Base-by-base conservation (phyloP, 441 rosid genomes). In the Biscutella laevigata region DNA sequence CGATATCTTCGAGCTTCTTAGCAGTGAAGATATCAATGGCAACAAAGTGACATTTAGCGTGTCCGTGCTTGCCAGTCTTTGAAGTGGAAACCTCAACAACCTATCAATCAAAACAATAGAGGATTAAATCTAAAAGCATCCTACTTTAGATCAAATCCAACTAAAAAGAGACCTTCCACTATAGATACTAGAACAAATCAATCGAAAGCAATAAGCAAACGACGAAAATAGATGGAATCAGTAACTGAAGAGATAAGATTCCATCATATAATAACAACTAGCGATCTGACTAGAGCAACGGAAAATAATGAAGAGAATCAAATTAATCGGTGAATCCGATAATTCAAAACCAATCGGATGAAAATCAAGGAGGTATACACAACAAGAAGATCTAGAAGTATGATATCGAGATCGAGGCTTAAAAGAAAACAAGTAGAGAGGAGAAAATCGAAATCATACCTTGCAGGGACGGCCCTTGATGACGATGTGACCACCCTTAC, bases 11-110 rank as follows among this genome's bases (percentile, higher is more conserved):
- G 4, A 91, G 89, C 78, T 88, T 91, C 78, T 91, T 91, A 38
- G 73, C 81, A 61, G 61, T 91, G 74, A 91, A 88, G 70, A 91
- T 88, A 55, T 86, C 98, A 64, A 91, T 88, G 10, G 61, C 98
- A 36, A 88, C 96, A 69, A 92, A 92, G 79, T 92, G 96, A 61
- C 96, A 92, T 53, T 92, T 92, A 0, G 98, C 98, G 59, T 92
- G 98, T 50, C 98, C 98, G 25, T 92, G 98, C 87, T 92, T 88
- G 15, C 98, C 98, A 5, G 94, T 88, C 64, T 91, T 92, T 6
- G 98, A 92, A n/a, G 96, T 92, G 0, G 98, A 92, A 64, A 92
- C 96, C 53, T 92, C 98, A 44, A 88, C 95, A 53, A 91, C 98
- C 98, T 91, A 76, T n/a, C 2, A 25, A 13, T n/a, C n/a, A n/a